Base-by-base conservation (phyloP, 768 basidiomycete genomes). In the Mycena capillaripes region DNA sequence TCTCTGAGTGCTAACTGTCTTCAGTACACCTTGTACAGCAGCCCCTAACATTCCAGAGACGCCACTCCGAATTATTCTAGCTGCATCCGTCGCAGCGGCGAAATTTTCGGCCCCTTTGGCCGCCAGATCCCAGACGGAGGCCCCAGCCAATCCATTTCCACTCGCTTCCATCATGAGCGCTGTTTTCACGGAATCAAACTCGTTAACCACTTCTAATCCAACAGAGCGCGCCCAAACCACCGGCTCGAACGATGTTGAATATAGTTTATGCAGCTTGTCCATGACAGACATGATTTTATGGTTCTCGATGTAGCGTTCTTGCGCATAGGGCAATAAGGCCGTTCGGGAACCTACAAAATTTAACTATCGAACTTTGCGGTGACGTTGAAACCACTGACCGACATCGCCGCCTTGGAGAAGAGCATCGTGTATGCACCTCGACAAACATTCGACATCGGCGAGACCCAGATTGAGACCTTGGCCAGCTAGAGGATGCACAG, bases 401-500 rank as follows among this genome's bases (percentile, higher is more conserved):
- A 98, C 87, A 79, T 99, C 98, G 3, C 91, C 91, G 6, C 97
- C 97, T 2, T 85, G 80, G 16, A 77, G 74, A 23, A 93, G 73
- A 0, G 92, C 87, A 8, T 83, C 77, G 36, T 90, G 82, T 42
- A 98, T 89, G 74, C 90, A 90, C 56, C 87, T 85, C 0, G 91
- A 84, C 17, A 99, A 88, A 66, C 88, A 88, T 77, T 92, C 88
- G 3, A 93, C 95, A 79, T 99, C 97, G 1, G 86, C 92, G 32
- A 99, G 84, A n/a, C 97, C 98, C 78, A 97, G 84, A 80, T 99
- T 99, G 48, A 99, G 86, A 0, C 97, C 98, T 80, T 99, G 97
- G 2, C 98, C 98, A 0, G 97, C 97, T 30, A 99, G 89, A 1
- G 98, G 97, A 78, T 99, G 97, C 2, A 96, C 86, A 0, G 95